phyloP scores from a whole-genome alignment of 31 red algal species.

The Asparagopsis taxiformis region DNA sequence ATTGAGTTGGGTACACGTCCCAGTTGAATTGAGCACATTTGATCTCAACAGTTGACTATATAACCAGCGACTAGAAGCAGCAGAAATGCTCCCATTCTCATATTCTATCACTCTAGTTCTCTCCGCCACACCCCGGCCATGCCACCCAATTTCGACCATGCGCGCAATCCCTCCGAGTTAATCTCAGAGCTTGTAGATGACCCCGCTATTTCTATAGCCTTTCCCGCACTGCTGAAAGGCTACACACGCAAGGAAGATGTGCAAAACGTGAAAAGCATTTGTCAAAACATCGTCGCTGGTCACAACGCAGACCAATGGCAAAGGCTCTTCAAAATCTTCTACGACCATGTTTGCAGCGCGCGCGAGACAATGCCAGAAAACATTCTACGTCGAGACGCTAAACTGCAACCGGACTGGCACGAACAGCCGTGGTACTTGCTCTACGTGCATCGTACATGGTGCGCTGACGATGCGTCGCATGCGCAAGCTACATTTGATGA shows the following conservation, averaged over 20 bases:
- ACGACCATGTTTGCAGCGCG: slow-evolving; percentile 24
- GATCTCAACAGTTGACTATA: no score
- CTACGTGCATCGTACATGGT: slow-evolving; percentile 79
- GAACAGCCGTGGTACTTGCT: slow-evolving; percentile 81
- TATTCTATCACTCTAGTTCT: no score
- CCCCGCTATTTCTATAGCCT: no score
- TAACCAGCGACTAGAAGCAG: no score
- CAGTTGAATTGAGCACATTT: no score
- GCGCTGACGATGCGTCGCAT: slow-evolving; percentile 2
- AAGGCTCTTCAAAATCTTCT: slow-evolving; percentile 52
- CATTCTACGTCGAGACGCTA: slow-evolving; percentile 14
- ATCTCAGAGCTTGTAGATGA: no score
- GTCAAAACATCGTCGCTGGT: slow-evolving; percentile 32
- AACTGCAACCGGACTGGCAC: slow-evolving; percentile 46
- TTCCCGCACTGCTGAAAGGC: slow-evolving; percentile 66
- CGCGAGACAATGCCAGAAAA: slow-evolving; percentile 13
- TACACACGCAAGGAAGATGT: slow-evolving; percentile 63
- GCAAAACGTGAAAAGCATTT: slow-evolving; percentile 42
- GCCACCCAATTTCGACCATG: no score
- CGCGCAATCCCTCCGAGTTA: no score
- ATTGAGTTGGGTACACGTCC: no score
- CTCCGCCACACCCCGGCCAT: no score
- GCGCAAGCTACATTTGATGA: slow-evolving; percentile 52
- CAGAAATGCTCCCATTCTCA: no score
- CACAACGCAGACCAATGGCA: slow-evolving; percentile 22